Conservation (phyloP, 148 eudicot species). For the Cornus kousa region DNA sequence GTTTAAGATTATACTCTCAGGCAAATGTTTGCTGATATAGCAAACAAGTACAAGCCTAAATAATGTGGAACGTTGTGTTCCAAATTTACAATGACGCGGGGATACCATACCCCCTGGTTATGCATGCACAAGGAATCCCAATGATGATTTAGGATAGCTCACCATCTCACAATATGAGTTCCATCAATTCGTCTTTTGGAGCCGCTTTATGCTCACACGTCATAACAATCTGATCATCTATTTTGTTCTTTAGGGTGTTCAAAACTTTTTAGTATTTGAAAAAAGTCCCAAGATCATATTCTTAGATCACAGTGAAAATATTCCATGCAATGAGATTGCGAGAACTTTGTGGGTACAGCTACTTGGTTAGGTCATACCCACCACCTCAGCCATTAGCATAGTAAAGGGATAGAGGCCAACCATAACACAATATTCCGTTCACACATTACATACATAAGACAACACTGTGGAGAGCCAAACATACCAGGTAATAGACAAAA, state of each 20-base stretch:
- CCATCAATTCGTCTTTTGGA: no score
- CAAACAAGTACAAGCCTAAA: not conserved
- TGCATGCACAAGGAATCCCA: not conserved
- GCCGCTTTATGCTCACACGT: no score
- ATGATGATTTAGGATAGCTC: no score
- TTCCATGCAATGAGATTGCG: not conserved
- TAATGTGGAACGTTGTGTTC: no score
- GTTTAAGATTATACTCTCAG: not conserved
- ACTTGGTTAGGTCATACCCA: no score
- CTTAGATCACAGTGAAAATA: not conserved
- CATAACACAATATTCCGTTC: no score
- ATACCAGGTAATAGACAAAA: constrained; percentile 54
- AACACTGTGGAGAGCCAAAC: not conserved
- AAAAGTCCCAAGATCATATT: not conserved
- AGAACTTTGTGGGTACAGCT: not conserved
- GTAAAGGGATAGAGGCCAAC: not conserved
- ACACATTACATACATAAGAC: not conserved
- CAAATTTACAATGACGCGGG: not conserved
- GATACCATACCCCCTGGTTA: not conserved
- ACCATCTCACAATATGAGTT: no score
- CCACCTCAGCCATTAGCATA: no score
- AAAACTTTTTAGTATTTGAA: not conserved
- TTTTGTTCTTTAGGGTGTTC: no score
- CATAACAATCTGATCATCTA: no score
- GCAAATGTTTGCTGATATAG: no score